A percentile compares a stretch with the other conserved stretches of the same genome.
Conservation (phyloP, 129 eudicot species). For the Cynara cardunculus region DNA sequence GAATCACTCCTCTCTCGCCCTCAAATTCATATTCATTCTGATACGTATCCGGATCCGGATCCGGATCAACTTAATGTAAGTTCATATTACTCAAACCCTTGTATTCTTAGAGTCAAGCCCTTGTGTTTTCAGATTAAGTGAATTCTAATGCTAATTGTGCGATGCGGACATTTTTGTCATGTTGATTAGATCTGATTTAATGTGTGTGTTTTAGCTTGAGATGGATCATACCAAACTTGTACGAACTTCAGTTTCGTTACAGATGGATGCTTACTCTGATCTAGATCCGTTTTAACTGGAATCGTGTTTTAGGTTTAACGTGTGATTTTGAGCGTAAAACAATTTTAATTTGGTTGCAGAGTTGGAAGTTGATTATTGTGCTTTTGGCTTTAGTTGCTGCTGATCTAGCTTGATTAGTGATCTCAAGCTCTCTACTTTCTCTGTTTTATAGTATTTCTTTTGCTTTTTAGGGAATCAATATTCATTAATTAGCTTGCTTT, state of each 20-base stretch:
- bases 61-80: constrained; percentile 28
- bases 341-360: not conserved
- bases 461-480: not conserved
- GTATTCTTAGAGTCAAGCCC: not conserved
- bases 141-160: not conserved
- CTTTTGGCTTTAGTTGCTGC: not conserved
- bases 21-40: not conserved
- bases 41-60: constrained; percentile 8
- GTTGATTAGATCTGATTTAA: constrained; percentile 25
- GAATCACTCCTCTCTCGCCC: not conserved
- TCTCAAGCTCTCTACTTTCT: constrained; percentile 11
- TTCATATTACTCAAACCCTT: constrained; percentile 2
- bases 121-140: not conserved
- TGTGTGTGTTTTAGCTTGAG: not conserved
- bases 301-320: not conserved
- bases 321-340: not conserved
- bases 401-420: constrained; percentile 11
- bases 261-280: not conserved
- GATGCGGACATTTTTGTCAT: not conserved
- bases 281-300: constrained; percentile 21
- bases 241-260: not conserved
- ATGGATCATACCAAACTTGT: not conserved
- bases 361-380: constrained; percentile 1
- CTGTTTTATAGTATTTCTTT: not conserved
- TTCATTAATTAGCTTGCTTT: constrained; percentile 8